Percentiles rank a stretch among this genome's conserved stretches.
phyloP scores from a whole-genome alignment of 805 yeast species.

The Kodamaea nitidulidarum region DNA sequence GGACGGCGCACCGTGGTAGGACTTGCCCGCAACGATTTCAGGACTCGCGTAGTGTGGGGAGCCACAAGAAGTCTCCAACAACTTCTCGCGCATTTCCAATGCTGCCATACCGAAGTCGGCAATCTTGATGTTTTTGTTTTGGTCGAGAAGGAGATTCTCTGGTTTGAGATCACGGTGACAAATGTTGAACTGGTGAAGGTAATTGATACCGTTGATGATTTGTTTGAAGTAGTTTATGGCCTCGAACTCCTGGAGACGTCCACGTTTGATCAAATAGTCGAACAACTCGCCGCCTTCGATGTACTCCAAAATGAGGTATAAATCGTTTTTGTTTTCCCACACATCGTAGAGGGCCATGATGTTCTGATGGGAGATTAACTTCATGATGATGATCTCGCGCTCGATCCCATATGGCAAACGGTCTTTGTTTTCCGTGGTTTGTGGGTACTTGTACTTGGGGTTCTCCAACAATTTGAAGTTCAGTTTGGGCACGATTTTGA shows the following conservation, averaged over 20 bases:
- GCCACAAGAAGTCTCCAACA: constrained; percentile 93
- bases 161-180: constrained; percentile 88
- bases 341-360: constrained; percentile 78
- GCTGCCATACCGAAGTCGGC: constrained; percentile 99
- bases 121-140: constrained; percentile 82
- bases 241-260: constrained; percentile 82
- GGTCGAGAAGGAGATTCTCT: constrained; percentile 74
- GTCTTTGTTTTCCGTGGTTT: constrained; percentile 41
- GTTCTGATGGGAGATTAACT: constrained; percentile 71
- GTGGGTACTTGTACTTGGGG: constrained; percentile 40
- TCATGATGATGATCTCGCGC: constrained; percentile 82
- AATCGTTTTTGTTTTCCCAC: constrained; percentile 80
- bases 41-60: constrained; percentile 99
- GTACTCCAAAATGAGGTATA: constrained; percentile 87
- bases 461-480: constrained; percentile 50
- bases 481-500: constrained; percentile 90
- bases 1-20: constrained; percentile 93
- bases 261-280: constrained; percentile 84
- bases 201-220: constrained; percentile 75
- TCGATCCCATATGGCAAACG: constrained; percentile 79
- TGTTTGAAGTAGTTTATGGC: constrained; percentile 88
- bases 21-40: constrained; percentile 92
- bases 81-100: constrained; percentile 71
- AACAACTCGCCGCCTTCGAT: constrained; percentile 97
- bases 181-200: constrained; percentile 81